Evolutionary conservation across 768 basidiomycete species (phyloP).

Genomic region (Roridomyces roridus): DNA sequence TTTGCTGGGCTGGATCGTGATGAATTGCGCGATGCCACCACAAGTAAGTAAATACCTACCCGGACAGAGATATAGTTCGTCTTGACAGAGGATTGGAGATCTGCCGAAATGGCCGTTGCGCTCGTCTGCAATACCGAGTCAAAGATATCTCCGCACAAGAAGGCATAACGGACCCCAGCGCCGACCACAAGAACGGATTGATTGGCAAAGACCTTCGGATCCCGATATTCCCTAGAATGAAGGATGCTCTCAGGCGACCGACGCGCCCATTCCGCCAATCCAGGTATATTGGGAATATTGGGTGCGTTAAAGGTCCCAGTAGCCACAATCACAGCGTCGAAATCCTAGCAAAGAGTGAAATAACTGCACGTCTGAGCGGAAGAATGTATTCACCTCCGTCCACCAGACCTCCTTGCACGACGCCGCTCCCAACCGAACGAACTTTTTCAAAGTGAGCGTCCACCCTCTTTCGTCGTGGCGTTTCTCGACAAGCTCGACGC

Average conservation of each 20-base stretch:
- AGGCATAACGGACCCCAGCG: conserved; percentile 23
- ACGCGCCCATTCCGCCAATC: conserved; percentile 29
- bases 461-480: conserved; percentile 37
- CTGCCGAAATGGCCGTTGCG: conserved; percentile 33
- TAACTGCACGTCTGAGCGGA: background rate
- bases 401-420: conserved; percentile 24
- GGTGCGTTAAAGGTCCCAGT: conserved; percentile 27
- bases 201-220: conserved; percentile 34
- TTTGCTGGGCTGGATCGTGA: conserved; percentile 10
- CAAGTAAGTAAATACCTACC: conserved; percentile 1
- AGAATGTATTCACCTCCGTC: conserved; percentile 14
- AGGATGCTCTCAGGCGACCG: conserved; percentile 31
- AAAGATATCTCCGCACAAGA: no score
- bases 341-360: conserved; percentile 11
- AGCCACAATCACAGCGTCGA: conserved; percentile 27
- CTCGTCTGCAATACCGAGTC: conserved; percentile 15
- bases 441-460: conserved; percentile 40
- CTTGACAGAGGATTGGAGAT: conserved; percentile 27
- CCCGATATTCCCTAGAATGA: conserved; percentile 42
- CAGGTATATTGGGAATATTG: conserved; percentile 26
- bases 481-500: conserved; percentile 54
- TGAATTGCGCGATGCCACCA: no score
- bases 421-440: conserved; percentile 23
- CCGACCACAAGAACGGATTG: conserved; percentile 41
- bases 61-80: conserved; percentile 29